Conservation (phyloP, 129 eudicot genomes). For the Kitagawia praeruptora region DNA sequence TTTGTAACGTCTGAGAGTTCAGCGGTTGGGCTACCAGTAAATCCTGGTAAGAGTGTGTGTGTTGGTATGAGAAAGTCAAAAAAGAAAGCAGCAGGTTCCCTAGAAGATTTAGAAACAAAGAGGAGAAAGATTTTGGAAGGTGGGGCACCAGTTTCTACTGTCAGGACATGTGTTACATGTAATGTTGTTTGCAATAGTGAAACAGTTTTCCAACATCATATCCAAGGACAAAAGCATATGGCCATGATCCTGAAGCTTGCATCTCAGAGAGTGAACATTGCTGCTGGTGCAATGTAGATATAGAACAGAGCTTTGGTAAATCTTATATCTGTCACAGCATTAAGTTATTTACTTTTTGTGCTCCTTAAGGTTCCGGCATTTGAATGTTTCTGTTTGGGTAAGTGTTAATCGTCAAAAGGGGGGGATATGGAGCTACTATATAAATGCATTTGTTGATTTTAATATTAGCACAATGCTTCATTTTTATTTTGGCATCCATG, state of each 20-base stretch:
- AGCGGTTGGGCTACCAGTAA: slow-evolving; percentile 43
- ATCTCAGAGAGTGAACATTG: slow-evolving; percentile 5
- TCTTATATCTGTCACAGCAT: not conserved
- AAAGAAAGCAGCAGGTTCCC: slow-evolving; percentile 30
- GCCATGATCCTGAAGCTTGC: slow-evolving; percentile 35
- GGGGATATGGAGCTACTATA: not conserved
- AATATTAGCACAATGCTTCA: not conserved
- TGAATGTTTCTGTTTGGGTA: not conserved
- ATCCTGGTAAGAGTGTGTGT: slow-evolving; percentile 25
- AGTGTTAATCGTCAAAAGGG: not conserved
- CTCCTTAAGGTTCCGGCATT: not conserved
- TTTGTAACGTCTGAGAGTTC: slow-evolving; percentile 18
- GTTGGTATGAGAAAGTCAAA: slow-evolving; percentile 13
- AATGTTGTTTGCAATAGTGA: slow-evolving; percentile 77
- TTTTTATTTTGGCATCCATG: not conserved
- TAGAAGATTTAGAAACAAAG: slow-evolving; percentile 46
- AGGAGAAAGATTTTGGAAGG: slow-evolving; percentile 53
- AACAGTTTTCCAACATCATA: slow-evolving; percentile 45
- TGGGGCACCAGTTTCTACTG: slow-evolving; percentile 47
- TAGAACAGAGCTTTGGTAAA: not conserved
- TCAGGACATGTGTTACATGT: slow-evolving; percentile 48
- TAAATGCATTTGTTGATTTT: not conserved
- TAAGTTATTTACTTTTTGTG: not conserved
- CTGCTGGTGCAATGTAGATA: slow-evolving; percentile 15
- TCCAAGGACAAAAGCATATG: slow-evolving; percentile 58